These are phyloP conservation scores for Kurtzmaniella quercitrusa DNA, from an alignment of 1,139 yeast species.

Conservation along the genomic window DNA sequence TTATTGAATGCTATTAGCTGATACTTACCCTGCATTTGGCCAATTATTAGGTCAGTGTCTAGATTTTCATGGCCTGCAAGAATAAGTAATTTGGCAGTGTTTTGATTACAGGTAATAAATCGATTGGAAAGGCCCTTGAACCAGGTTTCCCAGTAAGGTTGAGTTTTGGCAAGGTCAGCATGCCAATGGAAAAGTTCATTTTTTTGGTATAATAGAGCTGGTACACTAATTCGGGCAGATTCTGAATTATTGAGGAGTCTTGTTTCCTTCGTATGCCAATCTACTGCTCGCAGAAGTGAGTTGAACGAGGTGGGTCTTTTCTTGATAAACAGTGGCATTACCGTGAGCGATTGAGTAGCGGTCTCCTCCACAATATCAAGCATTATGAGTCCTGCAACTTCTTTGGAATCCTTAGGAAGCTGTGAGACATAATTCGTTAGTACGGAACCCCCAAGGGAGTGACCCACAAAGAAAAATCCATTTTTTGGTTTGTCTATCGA, in stretches of 20 bases:
- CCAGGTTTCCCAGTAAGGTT: slow-evolving; percentile 80
- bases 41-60: slow-evolving; percentile 81
- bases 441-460: slow-evolving; percentile 89
- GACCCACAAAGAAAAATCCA: slow-evolving; percentile 64
- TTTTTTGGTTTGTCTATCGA: slow-evolving; percentile 14
- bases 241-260: slow-evolving; percentile 50
- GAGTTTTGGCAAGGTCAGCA: slow-evolving; percentile 66
- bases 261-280: slow-evolving; percentile 66
- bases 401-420: slow-evolving; percentile 13
- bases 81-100: slow-evolving; percentile 64
- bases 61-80: slow-evolving; percentile 89
- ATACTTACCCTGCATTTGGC: slow-evolving; percentile 96
- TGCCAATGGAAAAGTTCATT: slow-evolving; percentile 17
- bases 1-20: slow-evolving; percentile 77
- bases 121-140: slow-evolving; percentile 63
- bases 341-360: slow-evolving; percentile 63
- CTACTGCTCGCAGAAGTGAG: slow-evolving; percentile 57
- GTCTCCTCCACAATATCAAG: slow-evolving; percentile 94
- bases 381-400: slow-evolving; percentile 63
- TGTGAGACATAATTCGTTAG: slow-evolving; percentile 44
- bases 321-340: slow-evolving; percentile 63
- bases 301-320: slow-evolving; percentile 59
- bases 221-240: slow-evolving; percentile 76
- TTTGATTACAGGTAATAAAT: slow-evolving; percentile 42
- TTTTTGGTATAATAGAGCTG: slow-evolving; percentile 39